These are phyloP conservation scores for Erodium trifolium DNA, from an alignment of 441 rosid genomes.

Conservation along the genomic window DNA sequence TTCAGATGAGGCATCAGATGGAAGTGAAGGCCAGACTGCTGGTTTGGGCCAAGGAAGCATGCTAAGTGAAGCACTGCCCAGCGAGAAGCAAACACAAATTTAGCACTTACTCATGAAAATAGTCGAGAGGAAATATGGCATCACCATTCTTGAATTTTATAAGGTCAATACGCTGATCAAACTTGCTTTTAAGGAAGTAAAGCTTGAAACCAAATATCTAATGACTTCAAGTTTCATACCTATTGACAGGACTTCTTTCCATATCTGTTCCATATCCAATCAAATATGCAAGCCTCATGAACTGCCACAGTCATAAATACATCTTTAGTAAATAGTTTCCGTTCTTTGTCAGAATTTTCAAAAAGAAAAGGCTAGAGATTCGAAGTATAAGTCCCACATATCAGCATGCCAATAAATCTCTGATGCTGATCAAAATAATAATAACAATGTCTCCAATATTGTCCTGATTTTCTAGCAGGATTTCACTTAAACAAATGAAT, in stretches of 20 bases:
- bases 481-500: slow-evolving; percentile 9
- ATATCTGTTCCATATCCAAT: slow-evolving; percentile 85
- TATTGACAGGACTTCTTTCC: slow-evolving; percentile 92
- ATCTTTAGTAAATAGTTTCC: slow-evolving; percentile 20
- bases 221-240: slow-evolving; percentile 34
- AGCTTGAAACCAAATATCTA: slow-evolving; percentile 16
- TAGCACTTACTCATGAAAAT: slow-evolving; percentile 14
- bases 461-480: slow-evolving; percentile 8
- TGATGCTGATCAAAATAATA: no score
- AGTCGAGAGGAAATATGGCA: slow-evolving; percentile 1
- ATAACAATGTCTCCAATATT: background rate
- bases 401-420: slow-evolving; percentile 13
- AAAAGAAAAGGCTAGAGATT: background rate
- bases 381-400: background rate
- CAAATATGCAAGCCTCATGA: slow-evolving; percentile 92
- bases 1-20: slow-evolving; percentile 67
- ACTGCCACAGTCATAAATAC: slow-evolving; percentile 44
- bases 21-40: slow-evolving; percentile 90
- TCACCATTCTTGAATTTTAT: background rate
- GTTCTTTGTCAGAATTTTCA: background rate
- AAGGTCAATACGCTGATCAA: slow-evolving; percentile 8
- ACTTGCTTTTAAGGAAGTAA: slow-evolving; percentile 9
- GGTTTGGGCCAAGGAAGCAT: slow-evolving; percentile 99
- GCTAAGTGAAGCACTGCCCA: slow-evolving; percentile 88
- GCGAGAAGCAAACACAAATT: slow-evolving; percentile 18